phyloP scores from a whole-genome alignment of 2,329 filamentous ascomycete species.

The Trichophyton equinum region DNA sequence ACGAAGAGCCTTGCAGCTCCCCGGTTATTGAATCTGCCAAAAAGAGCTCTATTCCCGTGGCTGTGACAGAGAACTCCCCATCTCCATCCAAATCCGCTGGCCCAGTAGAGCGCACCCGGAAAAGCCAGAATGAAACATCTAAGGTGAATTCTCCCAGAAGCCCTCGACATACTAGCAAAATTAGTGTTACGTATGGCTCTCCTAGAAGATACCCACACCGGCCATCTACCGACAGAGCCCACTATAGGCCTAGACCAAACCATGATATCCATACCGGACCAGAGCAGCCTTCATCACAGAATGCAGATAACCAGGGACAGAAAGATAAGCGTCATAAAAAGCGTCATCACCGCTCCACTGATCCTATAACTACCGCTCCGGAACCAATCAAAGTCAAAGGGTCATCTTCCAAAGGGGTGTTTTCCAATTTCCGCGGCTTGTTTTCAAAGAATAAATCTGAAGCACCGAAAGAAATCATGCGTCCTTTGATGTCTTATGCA shows the following conservation, averaged over 20 bases:
- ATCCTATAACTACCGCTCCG: not conserved
- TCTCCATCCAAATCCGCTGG: not conserved
- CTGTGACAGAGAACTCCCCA: not conserved
- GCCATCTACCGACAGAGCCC: conserved; percentile 3
- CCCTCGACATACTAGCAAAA: not conserved
- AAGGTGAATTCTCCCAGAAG: conserved; percentile 4
- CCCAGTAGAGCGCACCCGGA: not conserved
- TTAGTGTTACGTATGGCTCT: conserved; percentile 6
- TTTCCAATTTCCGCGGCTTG: conserved; percentile 15
- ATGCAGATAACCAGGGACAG: not conserved
- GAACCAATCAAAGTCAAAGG: conserved; percentile 3
- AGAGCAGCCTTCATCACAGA: not conserved
- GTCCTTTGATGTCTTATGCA: not conserved
- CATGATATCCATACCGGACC: not conserved
- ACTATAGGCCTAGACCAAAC: conserved; percentile 8
- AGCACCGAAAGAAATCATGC: not conserved
- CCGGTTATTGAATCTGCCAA: not conserved
- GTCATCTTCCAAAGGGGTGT: conserved; percentile 9
- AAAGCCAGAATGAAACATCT: not conserved
- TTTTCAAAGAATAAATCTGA: conserved; percentile 14
- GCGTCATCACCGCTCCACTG: not conserved
- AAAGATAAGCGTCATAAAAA: conserved; percentile 3
- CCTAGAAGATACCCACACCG: conserved; percentile 5
- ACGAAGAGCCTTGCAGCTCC: not conserved
- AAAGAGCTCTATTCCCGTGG: not conserved